Evolutionary conservation across 495 filamentous ascomycete species (phyloP), one percentile per base, ranked within the genome.

Genomic region (Hyaloscypha variabilis): DNA sequence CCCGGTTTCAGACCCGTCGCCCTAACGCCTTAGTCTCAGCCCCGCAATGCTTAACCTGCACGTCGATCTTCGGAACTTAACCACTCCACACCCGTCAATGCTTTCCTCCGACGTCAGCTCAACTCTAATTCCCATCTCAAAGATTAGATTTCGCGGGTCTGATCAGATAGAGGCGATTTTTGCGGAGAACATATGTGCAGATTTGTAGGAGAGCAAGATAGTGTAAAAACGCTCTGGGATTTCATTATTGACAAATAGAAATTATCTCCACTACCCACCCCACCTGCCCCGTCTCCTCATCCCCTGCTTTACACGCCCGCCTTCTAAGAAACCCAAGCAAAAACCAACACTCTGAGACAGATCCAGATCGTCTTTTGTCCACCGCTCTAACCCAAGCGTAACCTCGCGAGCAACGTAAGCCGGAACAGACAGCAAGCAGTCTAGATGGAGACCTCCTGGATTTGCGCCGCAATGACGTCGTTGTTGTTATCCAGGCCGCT

Each of bases 171-270:
- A 8, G 13, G 4, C 1, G 1, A 13, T 6, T 34, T 34, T 34
- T 34, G 31, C 4, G 39, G 4, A 46, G 39, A 46, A 17, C 19
- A 46, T 46, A 46, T 46, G 14, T 17, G 39, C 39, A 46, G 39
- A 46, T 8, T 34, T 34, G 31, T 8, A 34, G 31, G 13, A 36
- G 13, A 14, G 11, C 39, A 17, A 46, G 39, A 46, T 46, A 46
- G 39, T 19, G 39, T 46, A 46, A 46, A 46, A 46, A 46, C 39
- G 39, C 4, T 46, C 1, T 46, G 6, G 39, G 10, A 46, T 46
- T 58, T 58, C 54, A 58, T 58, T 58, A 31, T 58, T 58, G 54
- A 58, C 29, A 58, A 17, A 11, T 34, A 54, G 4, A 34, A 58
- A 58, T 58, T 58, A 58, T 58, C 26, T 30, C 28, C 54, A 29